Conservation (phyloP, 306 rosid species). For the Bauhinia variegata region DNA sequence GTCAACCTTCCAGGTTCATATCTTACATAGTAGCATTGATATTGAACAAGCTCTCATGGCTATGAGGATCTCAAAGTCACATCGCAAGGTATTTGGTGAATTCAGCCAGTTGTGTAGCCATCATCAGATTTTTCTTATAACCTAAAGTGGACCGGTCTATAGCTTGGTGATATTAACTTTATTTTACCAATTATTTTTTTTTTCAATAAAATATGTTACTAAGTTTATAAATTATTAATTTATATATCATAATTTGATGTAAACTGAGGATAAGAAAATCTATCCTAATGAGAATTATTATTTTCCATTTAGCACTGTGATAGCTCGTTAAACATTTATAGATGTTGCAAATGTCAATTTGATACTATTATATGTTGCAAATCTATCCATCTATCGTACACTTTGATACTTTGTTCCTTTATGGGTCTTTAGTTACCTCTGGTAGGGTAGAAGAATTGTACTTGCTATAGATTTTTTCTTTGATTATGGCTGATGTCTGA, state of each 20-base stretch:
- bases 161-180: constrained; percentile 1
- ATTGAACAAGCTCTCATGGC: constrained; percentile 81
- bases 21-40: constrained; percentile 86
- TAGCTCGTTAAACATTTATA: not conserved
- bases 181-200: not conserved
- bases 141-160: not conserved
- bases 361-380: too few species aligned
- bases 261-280: constrained; percentile 1
- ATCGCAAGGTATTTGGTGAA: constrained; percentile 65
- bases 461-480: constrained; percentile 3
- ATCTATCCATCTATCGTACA: too few species aligned
- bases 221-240: constrained; percentile 1
- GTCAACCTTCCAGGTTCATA: constrained; percentile 73
- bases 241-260: constrained; percentile 4
- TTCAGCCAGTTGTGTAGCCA: constrained; percentile 26
- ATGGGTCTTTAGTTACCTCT: constrained; percentile 11
- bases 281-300: not conserved
- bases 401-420: constrained; percentile 24
- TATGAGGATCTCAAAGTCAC: constrained; percentile 82
- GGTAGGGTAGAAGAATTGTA: not conserved
- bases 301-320: constrained; percentile 15
- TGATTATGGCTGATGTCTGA: constrained; percentile 25
- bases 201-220: too few species aligned
- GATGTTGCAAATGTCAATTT: not conserved
- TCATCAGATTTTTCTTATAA: not conserved